Evolutionary conservation across 768 basidiomycete species (phyloP).

Genomic region (Leccinum sublutescens): DNA sequence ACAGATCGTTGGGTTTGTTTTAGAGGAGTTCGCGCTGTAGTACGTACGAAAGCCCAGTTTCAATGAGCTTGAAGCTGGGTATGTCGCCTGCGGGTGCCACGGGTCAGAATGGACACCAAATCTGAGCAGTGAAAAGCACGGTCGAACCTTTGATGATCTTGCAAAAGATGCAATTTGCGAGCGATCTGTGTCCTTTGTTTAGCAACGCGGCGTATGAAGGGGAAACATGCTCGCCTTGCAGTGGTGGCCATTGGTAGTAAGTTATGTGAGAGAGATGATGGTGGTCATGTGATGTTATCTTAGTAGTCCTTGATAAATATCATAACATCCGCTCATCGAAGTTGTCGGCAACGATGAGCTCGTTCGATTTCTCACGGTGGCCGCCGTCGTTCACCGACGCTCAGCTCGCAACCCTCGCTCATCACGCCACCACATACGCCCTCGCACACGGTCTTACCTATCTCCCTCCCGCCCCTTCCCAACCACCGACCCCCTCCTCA

Average conservation of each 20-base stretch:
- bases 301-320: not conserved
- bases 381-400: conserved; percentile 63
- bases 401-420: conserved; percentile 58
- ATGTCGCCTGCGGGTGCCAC: conserved; percentile 64
- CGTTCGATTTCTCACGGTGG: conserved; percentile 62
- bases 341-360: conserved; percentile 15
- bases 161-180: conserved; percentile 84
- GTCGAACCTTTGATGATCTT: conserved; percentile 82
- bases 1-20: too few relatives aligned
- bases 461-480: conserved; percentile 52
- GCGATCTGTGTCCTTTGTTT: conserved; percentile 39
- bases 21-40: conserved; percentile 12
- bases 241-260: conserved; percentile 12
- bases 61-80: conserved; percentile 81
- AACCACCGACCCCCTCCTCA: conserved; percentile 57
- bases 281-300: not conserved
- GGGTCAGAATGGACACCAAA: not conserved
- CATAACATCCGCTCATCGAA: not conserved
- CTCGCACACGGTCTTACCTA: conserved; percentile 84
- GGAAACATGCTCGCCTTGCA: conserved; percentile 20
- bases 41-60: conserved; percentile 67
- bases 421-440: conserved; percentile 77
- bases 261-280: not conserved
- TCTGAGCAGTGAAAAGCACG: conserved; percentile 1
- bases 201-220: not conserved